Evolutionary conservation across 1,284 basidiomycete species (phyloP), one percentile per base, ranked within the genome.

Genomic region (Chalciporus piperatoides): DNA sequence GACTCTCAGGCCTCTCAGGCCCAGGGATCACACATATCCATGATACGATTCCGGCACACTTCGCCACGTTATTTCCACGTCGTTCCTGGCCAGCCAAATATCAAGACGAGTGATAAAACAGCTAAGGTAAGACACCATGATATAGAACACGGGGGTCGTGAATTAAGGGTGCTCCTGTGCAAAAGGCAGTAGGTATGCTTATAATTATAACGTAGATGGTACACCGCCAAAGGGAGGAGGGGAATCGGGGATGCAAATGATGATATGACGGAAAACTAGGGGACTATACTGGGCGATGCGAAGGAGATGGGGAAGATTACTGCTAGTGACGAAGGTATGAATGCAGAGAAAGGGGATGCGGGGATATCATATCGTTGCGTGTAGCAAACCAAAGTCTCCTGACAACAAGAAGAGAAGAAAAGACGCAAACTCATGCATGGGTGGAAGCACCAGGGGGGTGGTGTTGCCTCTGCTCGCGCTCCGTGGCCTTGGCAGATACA

Each of bases 401-500:
- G 58, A 46, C 45, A 50, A 51, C 27, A 54, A 45, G 25, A 6
- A 45, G 37, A n/a, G 24, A 17, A 44, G 44, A 23, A 15, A 36
- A n/a, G n/a, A n/a, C n/a, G 36, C 39, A 36, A 52, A 49, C 41
- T 69, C 62, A 66, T 65, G 67, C 60, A 41, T 51, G 55, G 51
- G 27, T 59, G 54, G 67, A 57, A 52, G 67, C 43, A 48, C 54
- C 51, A 49, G 56, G 51, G 44, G 52, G 49, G 24, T 62, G 63
- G 27, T 55, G 53, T 48, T 68, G 60, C 56, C 61, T 58, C 58
- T 60, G 56, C 60, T 79, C 79, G 52, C 79, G 79, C 64, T 86
- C 84, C 56, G 77, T 81, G 27, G 80, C 88, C 61, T 82, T 79
- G 56, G 86, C 82, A 38, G 88, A 90, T 52, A 91, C 76, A n/a